Evolutionary conservation across 2,329 filamentous ascomycete species (phyloP).

Genomic region (Fonsecaea multimorphosa): DNA sequence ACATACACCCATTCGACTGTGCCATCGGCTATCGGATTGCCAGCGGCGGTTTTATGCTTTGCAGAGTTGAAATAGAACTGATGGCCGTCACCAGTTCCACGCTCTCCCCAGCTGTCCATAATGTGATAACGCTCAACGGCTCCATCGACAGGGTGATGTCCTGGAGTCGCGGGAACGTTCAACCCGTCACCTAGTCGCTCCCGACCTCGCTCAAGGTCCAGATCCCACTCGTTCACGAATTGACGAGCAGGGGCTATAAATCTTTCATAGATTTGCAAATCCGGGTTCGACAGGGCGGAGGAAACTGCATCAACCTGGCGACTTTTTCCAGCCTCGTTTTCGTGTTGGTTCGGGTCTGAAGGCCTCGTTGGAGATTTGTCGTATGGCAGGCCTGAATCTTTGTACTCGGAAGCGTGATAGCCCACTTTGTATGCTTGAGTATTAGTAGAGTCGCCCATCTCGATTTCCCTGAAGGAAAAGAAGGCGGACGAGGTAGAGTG

Average conservation of each 20-base stretch:
- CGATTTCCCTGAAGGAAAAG: neutral
- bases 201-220: neutral
- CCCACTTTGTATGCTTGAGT: neutral
- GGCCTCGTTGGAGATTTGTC: neutral
- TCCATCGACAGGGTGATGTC: neutral
- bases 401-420: neutral
- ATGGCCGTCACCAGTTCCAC: neutral
- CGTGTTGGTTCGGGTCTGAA: neutral
- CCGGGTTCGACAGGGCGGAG: neutral
- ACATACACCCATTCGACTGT: neutral
- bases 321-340: neutral
- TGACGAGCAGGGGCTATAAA: neutral
- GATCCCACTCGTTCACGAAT: neutral
- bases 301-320: neutral
- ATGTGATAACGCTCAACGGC: neutral
- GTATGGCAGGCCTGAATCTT: neutral
- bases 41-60: neutral
- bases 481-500: neutral
- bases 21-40: neutral
- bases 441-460: neutral
- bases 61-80: conserved; percentile 3
- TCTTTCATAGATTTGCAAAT: neutral
- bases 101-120: neutral
- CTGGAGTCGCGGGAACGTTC: neutral
- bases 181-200: neutral